These are phyloP conservation scores for Ustilago nuda DNA, from an alignment of 1,284 basidiomycete genomes.

Conservation along the genomic window DNA sequence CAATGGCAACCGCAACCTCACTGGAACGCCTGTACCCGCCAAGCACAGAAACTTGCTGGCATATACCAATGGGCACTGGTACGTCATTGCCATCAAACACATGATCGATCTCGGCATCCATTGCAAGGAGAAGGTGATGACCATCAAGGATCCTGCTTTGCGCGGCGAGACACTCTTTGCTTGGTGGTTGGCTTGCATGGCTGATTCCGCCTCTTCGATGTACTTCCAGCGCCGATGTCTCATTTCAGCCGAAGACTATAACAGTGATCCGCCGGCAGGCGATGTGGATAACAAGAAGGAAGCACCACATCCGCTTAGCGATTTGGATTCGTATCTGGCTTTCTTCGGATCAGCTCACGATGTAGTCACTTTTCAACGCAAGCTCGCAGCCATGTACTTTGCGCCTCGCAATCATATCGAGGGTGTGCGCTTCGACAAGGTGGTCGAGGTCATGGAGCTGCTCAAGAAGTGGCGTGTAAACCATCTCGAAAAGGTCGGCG, in stretches of 20 bases:
- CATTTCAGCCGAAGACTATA: constrained; percentile 71
- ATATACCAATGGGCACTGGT: constrained; percentile 54
- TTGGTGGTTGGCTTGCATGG: constrained; percentile 79
- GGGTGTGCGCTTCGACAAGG: constrained; percentile 78
- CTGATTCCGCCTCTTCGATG: constrained; percentile 75
- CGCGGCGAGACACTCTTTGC: constrained; percentile 73
- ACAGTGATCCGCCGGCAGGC: constrained; percentile 38
- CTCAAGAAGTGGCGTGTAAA: constrained; percentile 81
- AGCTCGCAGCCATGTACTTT: constrained; percentile 83
- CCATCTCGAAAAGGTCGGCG: constrained; percentile 81
- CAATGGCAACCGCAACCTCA: constrained; percentile 35
- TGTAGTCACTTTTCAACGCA: constrained; percentile 76
- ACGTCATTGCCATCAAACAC: constrained; percentile 51
- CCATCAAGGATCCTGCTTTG: constrained; percentile 43
- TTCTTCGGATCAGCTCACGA: constrained; percentile 38
- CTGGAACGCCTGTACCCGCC: constrained; percentile 31
- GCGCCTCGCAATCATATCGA: constrained; percentile 78
- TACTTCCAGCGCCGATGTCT: constrained; percentile 76
- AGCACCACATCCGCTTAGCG: constrained; percentile 34
- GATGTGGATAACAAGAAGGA: constrained; percentile 36
- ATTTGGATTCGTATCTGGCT: constrained; percentile 42
- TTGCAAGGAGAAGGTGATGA: constrained; percentile 48
- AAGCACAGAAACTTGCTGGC: constrained; percentile 35
- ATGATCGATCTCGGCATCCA: constrained; percentile 58
- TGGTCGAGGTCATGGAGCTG: constrained; percentile 75